Conservation (phyloP, 306 rosid species). For the Senna tora region DNA sequence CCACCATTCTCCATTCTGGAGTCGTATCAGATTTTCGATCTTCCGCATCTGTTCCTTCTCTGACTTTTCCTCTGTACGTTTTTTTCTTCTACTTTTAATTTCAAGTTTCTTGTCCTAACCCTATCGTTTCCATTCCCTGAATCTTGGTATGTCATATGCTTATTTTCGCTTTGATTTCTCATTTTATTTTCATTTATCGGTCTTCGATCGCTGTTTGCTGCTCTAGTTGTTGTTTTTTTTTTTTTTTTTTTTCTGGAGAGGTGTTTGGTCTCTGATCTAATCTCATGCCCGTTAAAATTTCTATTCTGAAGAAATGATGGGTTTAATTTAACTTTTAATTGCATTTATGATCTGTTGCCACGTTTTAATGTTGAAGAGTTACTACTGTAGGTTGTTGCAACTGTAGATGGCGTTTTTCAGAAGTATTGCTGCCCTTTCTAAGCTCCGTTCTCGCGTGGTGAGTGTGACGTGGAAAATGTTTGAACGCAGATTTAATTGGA, state of each 20-base stretch:
- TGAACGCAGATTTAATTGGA: not conserved
- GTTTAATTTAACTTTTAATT: not conserved
- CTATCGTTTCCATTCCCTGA: not conserved
- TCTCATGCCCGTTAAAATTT: not conserved
- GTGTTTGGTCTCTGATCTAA: slow-evolving; percentile 10
- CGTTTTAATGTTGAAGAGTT: slow-evolving; percentile 11
- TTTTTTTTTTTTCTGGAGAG: not conserved
- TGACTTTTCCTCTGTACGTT: not conserved
- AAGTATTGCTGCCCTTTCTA: slow-evolving; percentile 71
- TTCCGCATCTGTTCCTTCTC: not conserved
- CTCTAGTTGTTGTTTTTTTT: not conserved
- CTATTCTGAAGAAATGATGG: not conserved
- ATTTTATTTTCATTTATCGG: not conserved
- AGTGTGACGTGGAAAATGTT: slow-evolving; percentile 15
- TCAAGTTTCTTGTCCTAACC: not conserved
- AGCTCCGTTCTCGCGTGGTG: slow-evolving; percentile 84
- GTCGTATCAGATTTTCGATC: not conserved
- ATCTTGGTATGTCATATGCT: slow-evolving; percentile 9
- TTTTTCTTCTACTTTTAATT: not conserved
- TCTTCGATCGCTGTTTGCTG: not conserved
- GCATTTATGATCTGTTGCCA: not conserved
- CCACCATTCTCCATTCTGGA: too few relatives aligned
- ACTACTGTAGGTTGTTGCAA: slow-evolving; percentile 13
- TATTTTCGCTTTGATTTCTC: not conserved
- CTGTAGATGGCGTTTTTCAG: slow-evolving; percentile 62